Percentiles rank a stretch among this genome's conserved stretches.
phyloP scores from a whole-genome alignment of 179 eudicot species.

The Camellia oleifera region DNA sequence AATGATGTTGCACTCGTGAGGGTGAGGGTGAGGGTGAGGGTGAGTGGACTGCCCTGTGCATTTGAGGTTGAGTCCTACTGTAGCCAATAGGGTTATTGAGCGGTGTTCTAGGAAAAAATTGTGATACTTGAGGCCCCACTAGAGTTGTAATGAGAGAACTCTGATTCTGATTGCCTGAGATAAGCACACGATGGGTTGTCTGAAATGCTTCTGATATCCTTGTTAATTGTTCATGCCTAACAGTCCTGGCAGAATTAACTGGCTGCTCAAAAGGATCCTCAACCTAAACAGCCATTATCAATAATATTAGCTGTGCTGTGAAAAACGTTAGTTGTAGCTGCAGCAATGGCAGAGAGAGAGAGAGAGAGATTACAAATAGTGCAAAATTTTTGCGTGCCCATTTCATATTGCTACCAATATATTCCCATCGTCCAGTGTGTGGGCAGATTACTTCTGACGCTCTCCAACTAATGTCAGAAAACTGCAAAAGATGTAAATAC shows the following conservation, averaged over 20 bases:
- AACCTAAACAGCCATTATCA: conserved; percentile 38
- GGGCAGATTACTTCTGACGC: conserved; percentile 63
- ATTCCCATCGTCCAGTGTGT: conserved; percentile 69
- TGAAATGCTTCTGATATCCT: conserved; percentile 57
- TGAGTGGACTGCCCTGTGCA: conserved; percentile 18
- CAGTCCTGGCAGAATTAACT: conserved; percentile 74
- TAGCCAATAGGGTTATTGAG: conserved; percentile 20
- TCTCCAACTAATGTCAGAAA: conserved; percentile 53
- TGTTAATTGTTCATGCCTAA: conserved; percentile 37
- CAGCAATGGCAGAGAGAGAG: conserved; percentile 14
- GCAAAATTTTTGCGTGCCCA: conserved; percentile 85
- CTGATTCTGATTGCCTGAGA: conserved; percentile 37
- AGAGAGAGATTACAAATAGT: conserved; percentile 55
- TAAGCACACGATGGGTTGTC: conserved; percentile 39
- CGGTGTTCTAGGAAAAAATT: conserved; percentile 30
- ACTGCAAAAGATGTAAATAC: conserved; percentile 38
- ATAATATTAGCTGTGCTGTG: conserved; percentile 6
- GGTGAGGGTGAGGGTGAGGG: not conserved
- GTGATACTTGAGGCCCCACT: conserved; percentile 43
- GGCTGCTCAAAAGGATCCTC: conserved; percentile 99
- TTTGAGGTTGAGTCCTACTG: conserved; percentile 25
- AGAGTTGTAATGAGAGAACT: conserved; percentile 36
- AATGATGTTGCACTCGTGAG: conserved; percentile 22
- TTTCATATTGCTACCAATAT: conserved; percentile 54
- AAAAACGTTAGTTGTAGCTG: no score